Percentiles rank a stretch among this genome's conserved stretches.
phyloP scores from a whole-genome alignment of 208 protist genomes.

The Acanthamoeba rhysodes region DNA sequence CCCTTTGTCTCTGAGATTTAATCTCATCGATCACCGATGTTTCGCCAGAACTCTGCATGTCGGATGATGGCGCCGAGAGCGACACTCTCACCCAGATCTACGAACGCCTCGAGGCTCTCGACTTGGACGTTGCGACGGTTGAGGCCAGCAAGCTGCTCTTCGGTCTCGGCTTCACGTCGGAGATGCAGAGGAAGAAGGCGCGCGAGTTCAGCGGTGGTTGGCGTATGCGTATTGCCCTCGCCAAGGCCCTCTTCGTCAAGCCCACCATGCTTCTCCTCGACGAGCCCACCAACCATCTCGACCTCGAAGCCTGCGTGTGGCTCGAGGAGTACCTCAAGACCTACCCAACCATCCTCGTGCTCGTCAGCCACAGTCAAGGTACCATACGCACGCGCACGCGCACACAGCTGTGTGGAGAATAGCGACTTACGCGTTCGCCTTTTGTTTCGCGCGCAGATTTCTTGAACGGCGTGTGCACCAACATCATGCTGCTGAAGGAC shows the following conservation, averaged over 20 bases:
- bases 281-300: slow-evolving; percentile 98
- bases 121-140: slow-evolving; percentile 95
- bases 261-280: slow-evolving; percentile 97
- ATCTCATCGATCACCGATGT: not conserved
- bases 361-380: slow-evolving; percentile 95
- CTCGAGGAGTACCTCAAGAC: slow-evolving; percentile 96
- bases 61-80: slow-evolving; percentile 36
- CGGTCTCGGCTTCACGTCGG: slow-evolving; percentile 96
- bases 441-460: slow-evolving; percentile 90
- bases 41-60: not conserved
- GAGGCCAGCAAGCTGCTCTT: slow-evolving; percentile 85
- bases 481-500: slow-evolving; percentile 95
- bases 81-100: slow-evolving; percentile 57
- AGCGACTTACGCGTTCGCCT: not conserved
- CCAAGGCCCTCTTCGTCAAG: slow-evolving; percentile 96
- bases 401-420: slow-evolving; percentile 79
- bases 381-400: not conserved
- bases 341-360: slow-evolving; percentile 96
- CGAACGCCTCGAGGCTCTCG: slow-evolving; percentile 94
- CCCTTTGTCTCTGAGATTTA: not conserved
- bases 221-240: slow-evolving; percentile 98
- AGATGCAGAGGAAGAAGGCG: slow-evolving; percentile 91
- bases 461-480: slow-evolving; percentile 98
- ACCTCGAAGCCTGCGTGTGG: slow-evolving; percentile 97
- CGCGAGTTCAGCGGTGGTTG: slow-evolving; percentile 95